Base-by-base conservation (phyloP, 2,329 filamentous ascomycete genomes). In the Ilyonectria robusta region DNA sequence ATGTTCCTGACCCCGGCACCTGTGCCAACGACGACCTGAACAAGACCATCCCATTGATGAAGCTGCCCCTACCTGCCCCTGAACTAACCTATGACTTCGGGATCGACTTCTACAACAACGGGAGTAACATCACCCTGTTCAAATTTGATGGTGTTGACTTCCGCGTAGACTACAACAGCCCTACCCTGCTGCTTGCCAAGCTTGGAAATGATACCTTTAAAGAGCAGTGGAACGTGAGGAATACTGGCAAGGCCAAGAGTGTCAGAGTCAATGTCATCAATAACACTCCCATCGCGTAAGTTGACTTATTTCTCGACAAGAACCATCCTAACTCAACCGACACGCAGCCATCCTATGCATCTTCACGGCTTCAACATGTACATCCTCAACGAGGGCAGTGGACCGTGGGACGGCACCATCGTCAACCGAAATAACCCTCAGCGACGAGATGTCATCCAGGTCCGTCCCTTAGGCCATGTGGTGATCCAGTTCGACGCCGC, bases 321-420 rank as follows among this genome's bases (percentile, higher is more conserved):
- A 37, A 51, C 9, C 35, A 15, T 33, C 6, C 26, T 7, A 19
- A 50, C 42, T 33, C 10, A 26, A n/a, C n/a, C 23, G 9, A 47
- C 42, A 13, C n/a, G 10, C 37, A 85, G 86, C 1, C 87, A 93
- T 71, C 90, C 91, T 0, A 90, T 93, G 79, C 91, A 93, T 78
- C 77, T 93, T 2, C 91, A 94, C 81, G 91, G 91, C 15, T 88
- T 91, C 78, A 92, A 94, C 81, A 91, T 93, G 83, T 90, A 89
- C 75, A 81, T 94, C 53, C 84, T 94, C 0, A 82, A 87, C 44
- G 85, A 87, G 70, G 86, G 86, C 1, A 62, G 74, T 3, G 84
- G 85, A 2, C 60, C 73, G 4, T 88, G 84, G 84, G 80, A 84
- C 72, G 81, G 83, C 42, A 79, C 72, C 42, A 80, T 85, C 35